A percentile compares a stretch with the other conserved stretches of the same genome.
These are phyloP conservation scores for Neodidymelliopsis sp. DNA, from an alignment of 2,329 filamentous ascomycete species.

Conservation along the genomic window DNA sequence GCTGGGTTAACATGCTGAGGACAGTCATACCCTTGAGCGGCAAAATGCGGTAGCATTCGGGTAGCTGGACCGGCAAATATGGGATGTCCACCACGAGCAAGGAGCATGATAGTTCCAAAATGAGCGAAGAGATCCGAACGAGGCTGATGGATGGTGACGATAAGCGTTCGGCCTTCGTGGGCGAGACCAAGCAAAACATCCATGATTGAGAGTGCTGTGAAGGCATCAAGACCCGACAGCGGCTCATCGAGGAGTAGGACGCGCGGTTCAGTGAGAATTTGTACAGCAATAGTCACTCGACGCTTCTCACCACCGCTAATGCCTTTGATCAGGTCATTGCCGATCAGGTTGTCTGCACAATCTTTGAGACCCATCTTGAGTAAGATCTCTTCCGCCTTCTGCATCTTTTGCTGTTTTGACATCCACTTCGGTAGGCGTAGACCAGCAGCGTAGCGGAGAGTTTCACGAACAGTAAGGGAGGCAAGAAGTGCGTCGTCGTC, in stretches of 20 bases:
- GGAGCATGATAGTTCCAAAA: conserved; percentile 74
- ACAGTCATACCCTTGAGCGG: conserved; percentile 67
- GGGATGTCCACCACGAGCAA: conserved; percentile 72
- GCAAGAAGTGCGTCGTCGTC: conserved; percentile 79
- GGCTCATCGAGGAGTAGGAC: conserved; percentile 79
- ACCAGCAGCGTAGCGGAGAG: conserved; percentile 70
- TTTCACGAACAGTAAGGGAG: conserved; percentile 78
- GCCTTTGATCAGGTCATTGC: conserved; percentile 75
- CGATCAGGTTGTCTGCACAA: conserved; percentile 77
- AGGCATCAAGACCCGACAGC: conserved; percentile 78
- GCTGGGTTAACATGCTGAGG: conserved; percentile 76
- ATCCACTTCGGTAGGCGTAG: conserved; percentile 75
- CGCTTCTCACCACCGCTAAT: conserved; percentile 83
- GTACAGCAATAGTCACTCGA: conserved; percentile 78
- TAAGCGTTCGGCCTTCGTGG: conserved; percentile 74
- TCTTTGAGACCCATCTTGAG: conserved; percentile 80
- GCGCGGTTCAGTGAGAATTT: conserved; percentile 77
- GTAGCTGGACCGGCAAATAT: conserved; percentile 71
- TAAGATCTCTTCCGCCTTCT: conserved; percentile 73
- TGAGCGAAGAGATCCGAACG: conserved; percentile 75
- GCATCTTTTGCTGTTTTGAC: conserved; percentile 70
- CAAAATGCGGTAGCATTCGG: conserved; percentile 72
- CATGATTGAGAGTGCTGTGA: conserved; percentile 75
- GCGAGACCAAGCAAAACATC: conserved; percentile 75
- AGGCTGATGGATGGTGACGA: conserved; percentile 81